Conservation (phyloP, 2,329 filamentous ascomycete genomes). For the Cordyceps farinosa region DNA sequence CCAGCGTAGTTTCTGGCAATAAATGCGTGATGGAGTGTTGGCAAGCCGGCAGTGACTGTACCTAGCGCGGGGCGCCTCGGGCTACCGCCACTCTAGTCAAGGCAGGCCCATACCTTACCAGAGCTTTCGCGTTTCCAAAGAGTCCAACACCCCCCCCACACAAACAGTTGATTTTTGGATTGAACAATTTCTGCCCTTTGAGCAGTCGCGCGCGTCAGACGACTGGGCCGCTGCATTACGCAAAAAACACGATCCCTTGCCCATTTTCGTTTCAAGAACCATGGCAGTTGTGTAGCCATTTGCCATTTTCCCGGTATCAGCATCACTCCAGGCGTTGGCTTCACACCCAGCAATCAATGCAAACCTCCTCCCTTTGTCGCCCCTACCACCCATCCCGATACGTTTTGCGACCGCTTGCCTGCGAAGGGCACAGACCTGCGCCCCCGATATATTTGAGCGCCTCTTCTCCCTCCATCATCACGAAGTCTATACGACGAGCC, state of each 20-base stretch:
- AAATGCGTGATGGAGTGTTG: neutral
- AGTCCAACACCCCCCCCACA: conserved; percentile 13
- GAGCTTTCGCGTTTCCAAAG: conserved; percentile 13
- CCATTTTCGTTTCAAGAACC: neutral
- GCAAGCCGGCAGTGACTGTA: neutral
- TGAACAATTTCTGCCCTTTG: conserved; percentile 16
- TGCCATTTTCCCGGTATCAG: neutral
- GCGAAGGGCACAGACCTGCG: neutral
- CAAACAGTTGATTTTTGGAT: conserved; percentile 10
- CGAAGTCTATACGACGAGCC: neutral
- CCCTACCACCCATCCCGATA: neutral
- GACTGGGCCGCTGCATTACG: neutral
- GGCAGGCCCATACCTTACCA: conserved; percentile 10
- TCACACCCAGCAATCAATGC: conserved; percentile 11
- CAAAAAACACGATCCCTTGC: neutral
- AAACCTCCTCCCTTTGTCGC: conserved; percentile 13
- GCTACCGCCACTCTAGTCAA: conserved; percentile 10
- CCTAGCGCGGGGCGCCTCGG: conserved; percentile 9
- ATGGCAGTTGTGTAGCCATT: conserved; percentile 7
- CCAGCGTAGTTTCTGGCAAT: too few relatives aligned
- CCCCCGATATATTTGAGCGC: neutral
- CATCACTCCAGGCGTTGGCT: conserved; percentile 7
- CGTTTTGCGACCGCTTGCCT: neutral
- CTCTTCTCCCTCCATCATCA: neutral
- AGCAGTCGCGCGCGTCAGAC: conserved; percentile 6